These are phyloP conservation scores for Flaveria bidentis DNA, from an alignment of 129 eudicot species.

Conservation along the genomic window DNA sequence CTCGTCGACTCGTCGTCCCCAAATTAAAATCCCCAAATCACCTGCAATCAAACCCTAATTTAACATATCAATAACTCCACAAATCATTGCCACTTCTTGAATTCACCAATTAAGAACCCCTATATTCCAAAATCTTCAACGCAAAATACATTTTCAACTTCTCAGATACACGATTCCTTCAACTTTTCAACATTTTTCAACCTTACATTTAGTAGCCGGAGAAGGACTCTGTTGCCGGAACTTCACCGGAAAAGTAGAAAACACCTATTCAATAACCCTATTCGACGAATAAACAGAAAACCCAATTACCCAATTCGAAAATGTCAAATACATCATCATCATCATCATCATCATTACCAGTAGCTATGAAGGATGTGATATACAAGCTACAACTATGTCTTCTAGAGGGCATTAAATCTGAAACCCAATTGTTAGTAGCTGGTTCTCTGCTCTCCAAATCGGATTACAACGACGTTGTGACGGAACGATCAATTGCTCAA, in stretches of 20 bases:
- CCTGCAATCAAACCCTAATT: not conserved
- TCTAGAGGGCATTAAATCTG: slow-evolving; percentile 62
- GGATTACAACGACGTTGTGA: slow-evolving; percentile 78
- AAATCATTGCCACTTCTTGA: no score
- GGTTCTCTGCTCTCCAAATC: slow-evolving; percentile 65
- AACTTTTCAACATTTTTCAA: not conserved
- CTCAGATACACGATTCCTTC: no score
- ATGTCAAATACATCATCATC: slow-evolving; percentile 31
- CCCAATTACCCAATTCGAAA: not conserved
- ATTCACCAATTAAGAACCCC: no score
- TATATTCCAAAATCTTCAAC: no score
- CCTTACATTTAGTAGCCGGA: no score
- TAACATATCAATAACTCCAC: not conserved
- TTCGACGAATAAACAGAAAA: not conserved
- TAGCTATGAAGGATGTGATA: slow-evolving; percentile 57
- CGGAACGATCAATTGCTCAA: slow-evolving; percentile 64
- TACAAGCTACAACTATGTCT: slow-evolving; percentile 73
- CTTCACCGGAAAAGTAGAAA: no score
- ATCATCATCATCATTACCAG: not conserved
- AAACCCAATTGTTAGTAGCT: slow-evolving; percentile 56
- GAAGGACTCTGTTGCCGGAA: no score
- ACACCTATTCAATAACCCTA: not conserved
- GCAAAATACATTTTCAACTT: no score
- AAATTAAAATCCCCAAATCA: not conserved
- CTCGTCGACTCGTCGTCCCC: not conserved